These are phyloP conservation scores for Sextonia rubra DNA, from an alignment of 164 flowering plant species.

Conservation along the genomic window DNA sequence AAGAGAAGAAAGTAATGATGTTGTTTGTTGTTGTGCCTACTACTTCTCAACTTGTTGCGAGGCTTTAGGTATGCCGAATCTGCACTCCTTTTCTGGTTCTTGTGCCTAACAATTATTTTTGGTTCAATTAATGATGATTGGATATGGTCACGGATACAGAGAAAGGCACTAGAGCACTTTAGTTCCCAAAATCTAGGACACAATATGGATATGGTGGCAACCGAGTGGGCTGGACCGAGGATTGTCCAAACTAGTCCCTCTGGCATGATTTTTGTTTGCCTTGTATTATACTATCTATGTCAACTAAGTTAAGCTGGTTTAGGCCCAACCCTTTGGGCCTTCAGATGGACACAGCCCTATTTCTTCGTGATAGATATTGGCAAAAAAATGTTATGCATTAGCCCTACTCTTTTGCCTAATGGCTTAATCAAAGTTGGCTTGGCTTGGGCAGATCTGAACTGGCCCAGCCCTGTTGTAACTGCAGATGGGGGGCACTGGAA, in stretches of 20 bases:
- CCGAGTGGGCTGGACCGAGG: too few species aligned
- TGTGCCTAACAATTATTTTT: not conserved
- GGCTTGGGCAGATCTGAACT: not conserved
- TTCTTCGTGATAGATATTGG: not conserved
- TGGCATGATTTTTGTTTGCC: too few species aligned
- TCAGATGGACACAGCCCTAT: not conserved
- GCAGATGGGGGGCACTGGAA: not conserved
- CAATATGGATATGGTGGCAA: too few species aligned
- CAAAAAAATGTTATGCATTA: not conserved
- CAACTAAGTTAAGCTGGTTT: too few species aligned
- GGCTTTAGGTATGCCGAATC: not conserved
- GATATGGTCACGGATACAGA: not conserved
- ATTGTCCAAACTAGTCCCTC: too few species aligned
- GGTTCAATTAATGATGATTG: not conserved
- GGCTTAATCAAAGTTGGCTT: not conserved
- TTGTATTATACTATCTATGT: too few species aligned
- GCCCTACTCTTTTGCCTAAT: not conserved
- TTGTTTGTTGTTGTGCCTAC: not conserved
- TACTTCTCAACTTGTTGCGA: not conserved
- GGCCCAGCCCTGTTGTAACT: not conserved
- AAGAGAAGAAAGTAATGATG: constrained; percentile 42
- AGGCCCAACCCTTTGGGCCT: not conserved
- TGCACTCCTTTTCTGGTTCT: not conserved
- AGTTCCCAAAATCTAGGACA: too few species aligned
- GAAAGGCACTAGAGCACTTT: not conserved